A percentile compares a stretch with the other conserved stretches of the same genome.
These are phyloP conservation scores for Ogataea glucozyma DNA, from an alignment of 805 yeast species.

Conservation along the genomic window DNA sequence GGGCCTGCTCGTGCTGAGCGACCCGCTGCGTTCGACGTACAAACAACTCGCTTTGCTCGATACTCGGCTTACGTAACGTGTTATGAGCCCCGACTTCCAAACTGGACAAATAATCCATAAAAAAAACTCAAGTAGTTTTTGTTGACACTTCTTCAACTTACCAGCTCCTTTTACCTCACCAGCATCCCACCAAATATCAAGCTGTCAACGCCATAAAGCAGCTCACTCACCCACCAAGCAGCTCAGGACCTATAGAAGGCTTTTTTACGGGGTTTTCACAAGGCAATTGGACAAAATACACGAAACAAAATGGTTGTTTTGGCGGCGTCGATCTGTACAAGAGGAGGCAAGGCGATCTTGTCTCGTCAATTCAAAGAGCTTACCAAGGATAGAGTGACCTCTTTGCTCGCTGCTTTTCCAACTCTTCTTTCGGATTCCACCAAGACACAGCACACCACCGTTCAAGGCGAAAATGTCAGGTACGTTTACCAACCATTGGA, in stretches of 20 bases:
- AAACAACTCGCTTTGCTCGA: not conserved
- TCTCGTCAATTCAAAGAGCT: slow-evolving; percentile 91
- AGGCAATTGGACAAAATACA: not conserved
- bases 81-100: slow-evolving; percentile 8
- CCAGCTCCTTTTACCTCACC: not conserved
- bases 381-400: slow-evolving; percentile 80
- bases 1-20: no score
- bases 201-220: not conserved
- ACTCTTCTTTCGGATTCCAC: slow-evolving; percentile 66
- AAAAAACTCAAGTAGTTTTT: not conserved
- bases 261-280: not conserved
- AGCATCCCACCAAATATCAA: not conserved
- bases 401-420: slow-evolving; percentile 83
- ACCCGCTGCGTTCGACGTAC: no score
- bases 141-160: not conserved
- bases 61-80: not conserved
- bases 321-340: slow-evolving; percentile 93
- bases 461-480: slow-evolving; percentile 88
- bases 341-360: slow-evolving; percentile 87
- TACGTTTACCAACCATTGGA: slow-evolving; percentile 96
- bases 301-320: slow-evolving; percentile 62
- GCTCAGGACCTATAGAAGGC: not conserved
- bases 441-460: slow-evolving; percentile 84
- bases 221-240: not conserved
- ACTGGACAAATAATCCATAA: slow-evolving; percentile 13